Evolutionary conservation across 768 basidiomycete genomes (phyloP).

Genomic region (Coprinellus aureogranulatus): DNA sequence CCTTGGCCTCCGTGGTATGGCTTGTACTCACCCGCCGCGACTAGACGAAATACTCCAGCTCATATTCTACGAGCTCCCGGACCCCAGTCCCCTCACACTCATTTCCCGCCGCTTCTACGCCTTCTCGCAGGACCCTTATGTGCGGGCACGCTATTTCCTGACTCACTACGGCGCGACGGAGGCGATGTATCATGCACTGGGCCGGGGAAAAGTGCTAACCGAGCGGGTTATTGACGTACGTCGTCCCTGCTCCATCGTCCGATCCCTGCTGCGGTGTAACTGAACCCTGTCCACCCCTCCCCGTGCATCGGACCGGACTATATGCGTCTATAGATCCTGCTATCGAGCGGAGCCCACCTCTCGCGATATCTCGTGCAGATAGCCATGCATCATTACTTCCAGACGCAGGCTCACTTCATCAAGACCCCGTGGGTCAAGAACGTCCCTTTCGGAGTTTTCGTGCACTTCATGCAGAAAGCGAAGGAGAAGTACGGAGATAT

Average conservation of each 20-base stretch:
- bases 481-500: conserved; percentile 62
- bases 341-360: conserved; percentile 72
- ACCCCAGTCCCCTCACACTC: conserved; percentile 59
- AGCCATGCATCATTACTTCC: conserved; percentile 77
- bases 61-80: conserved; percentile 68
- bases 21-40: conserved; percentile 13
- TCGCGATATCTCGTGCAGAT: conserved; percentile 79
- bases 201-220: conserved; percentile 63
- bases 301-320: conserved; percentile 8
- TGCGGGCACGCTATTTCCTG: conserved; percentile 77
- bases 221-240: conserved; percentile 70
- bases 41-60: conserved; percentile 68
- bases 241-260: conserved; percentile 24
- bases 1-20: background rate
- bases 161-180: conserved; percentile 66
- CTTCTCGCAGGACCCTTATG: conserved; percentile 71
- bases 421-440: conserved; percentile 73
- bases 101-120: conserved; percentile 56
- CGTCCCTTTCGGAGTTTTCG: conserved; percentile 58
- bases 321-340: conserved; percentile 51
- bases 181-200: conserved; percentile 74
- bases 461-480: conserved; percentile 61
- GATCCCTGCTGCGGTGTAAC: conserved; percentile 7
- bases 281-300: conserved; percentile 19
- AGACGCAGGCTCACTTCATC: conserved; percentile 68